Conservation (phyloP, 1,284 basidiomycete genomes). For the Heterobasidion occidentale region DNA sequence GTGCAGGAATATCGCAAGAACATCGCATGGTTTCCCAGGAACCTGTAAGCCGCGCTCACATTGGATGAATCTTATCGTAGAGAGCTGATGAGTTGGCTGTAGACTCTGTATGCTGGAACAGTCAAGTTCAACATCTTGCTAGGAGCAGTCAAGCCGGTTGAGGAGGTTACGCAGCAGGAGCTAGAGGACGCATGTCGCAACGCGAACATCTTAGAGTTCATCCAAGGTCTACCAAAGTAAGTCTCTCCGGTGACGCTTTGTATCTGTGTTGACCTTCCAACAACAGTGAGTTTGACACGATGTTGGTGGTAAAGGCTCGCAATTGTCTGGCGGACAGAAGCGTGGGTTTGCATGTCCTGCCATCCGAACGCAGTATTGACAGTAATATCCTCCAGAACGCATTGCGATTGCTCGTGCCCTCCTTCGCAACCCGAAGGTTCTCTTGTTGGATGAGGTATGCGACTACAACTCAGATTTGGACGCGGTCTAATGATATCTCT, state of each 20-base stretch:
- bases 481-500: not conserved
- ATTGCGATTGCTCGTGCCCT: constrained; percentile 96
- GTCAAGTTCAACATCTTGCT: constrained; percentile 86
- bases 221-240: constrained; percentile 78
- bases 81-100: constrained; percentile 10
- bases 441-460: constrained; percentile 73
- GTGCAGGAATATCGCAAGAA: constrained; percentile 79
- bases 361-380: not conserved
- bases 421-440: constrained; percentile 90
- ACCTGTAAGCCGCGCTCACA: constrained; percentile 31
- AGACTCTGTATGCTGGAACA: constrained; percentile 80
- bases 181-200: constrained; percentile 80
- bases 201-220: constrained; percentile 91
- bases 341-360: constrained; percentile 36
- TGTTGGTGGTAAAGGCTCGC: constrained; percentile 91
- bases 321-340: constrained; percentile 92
- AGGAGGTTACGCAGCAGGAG: constrained; percentile 84
- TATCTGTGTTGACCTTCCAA: not conserved
- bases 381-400: constrained; percentile 49
- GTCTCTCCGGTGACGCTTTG: constrained; percentile 15
- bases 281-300: constrained; percentile 78
- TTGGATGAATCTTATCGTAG: constrained; percentile 2
- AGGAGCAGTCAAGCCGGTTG: constrained; percentile 75
- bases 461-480: constrained; percentile 12
- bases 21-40: constrained; percentile 92